Percentiles rank a stretch among this genome's conserved stretches.
These are phyloP conservation scores for Rhodotorula graminis DNA, from an alignment of 768 basidiomycete genomes.

Conservation along the genomic window DNA sequence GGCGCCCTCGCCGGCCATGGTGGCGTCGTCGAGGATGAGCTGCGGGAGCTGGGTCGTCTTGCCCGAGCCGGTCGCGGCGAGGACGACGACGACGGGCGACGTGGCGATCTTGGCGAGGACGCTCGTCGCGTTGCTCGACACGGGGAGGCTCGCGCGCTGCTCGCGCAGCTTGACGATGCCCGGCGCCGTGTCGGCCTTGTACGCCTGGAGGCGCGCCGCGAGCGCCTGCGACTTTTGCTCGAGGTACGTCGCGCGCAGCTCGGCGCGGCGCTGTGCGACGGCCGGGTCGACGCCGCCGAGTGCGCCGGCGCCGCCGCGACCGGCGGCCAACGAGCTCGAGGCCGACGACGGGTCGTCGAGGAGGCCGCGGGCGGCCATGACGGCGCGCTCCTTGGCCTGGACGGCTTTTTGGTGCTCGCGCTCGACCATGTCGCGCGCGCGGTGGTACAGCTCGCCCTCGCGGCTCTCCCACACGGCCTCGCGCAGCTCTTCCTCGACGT, in stretches of 20 bases:
- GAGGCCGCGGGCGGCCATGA: slow-evolving; percentile 4
- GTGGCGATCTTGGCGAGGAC: slow-evolving; percentile 64
- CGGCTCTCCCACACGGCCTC: slow-evolving; percentile 51
- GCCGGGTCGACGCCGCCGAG: slow-evolving; percentile 15
- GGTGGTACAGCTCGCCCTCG: slow-evolving; percentile 32
- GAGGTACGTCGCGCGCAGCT: slow-evolving; percentile 38
- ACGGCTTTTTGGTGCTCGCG: slow-evolving; percentile 30
- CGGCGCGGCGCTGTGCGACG: slow-evolving; percentile 3
- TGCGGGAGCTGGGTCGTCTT: slow-evolving; percentile 96
- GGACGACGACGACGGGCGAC: slow-evolving; percentile 80
- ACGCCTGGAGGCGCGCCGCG: slow-evolving; percentile 55
- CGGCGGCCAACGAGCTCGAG: not conserved
- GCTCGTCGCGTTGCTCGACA: slow-evolving; percentile 63
- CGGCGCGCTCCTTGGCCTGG: slow-evolving; percentile 12
- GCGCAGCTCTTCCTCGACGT: slow-evolving; percentile 64
- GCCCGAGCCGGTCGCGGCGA: slow-evolving; percentile 85
- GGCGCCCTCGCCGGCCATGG: slow-evolving; percentile 71
- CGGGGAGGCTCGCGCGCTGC: slow-evolving; percentile 66
- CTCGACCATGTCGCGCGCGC: slow-evolving; percentile 31
- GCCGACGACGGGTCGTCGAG: not conserved
- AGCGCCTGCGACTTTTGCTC: slow-evolving; percentile 61
- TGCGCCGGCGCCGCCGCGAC: not conserved
- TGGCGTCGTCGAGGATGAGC: slow-evolving; percentile 77
- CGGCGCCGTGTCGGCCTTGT: slow-evolving; percentile 56
- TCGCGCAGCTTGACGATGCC: slow-evolving; percentile 62